Evolutionary conservation across 2,329 filamentous ascomycete genomes (phyloP), one percentile per base, ranked within the genome.

Genomic region (Xylaria polymorpha): DNA sequence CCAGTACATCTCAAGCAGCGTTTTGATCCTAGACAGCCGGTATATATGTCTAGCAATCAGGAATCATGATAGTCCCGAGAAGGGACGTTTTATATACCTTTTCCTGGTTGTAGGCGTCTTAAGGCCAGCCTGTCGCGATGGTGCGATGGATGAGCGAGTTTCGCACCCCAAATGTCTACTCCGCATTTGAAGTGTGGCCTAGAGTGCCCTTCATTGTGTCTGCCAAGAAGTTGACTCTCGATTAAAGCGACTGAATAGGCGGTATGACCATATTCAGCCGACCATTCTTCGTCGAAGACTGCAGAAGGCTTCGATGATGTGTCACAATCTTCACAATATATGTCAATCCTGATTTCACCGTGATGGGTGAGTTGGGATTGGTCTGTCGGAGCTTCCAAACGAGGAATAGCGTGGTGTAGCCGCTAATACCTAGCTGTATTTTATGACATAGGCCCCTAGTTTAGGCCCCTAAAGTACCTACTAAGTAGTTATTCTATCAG

Each of bases 351-450:
- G 20, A 35, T 22, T 51, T 51, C 22, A 53, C 22, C 3, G 25
- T 50, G 15, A 37, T 44, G 10, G 10, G 20, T 35, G 32, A 53
- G 66, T 15, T 25, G 10, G 9, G 9, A 14, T 37, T 29, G 55
- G 5, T 18, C n/a, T 59, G 61, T 61, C 68, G 68, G 68, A 70
- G 68, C 61, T 70, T 39, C 68, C 61, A 4, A 44, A 70, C 57
- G 35, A 14, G 39, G 68, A 58, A 68, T 70, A 3, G 62, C 37
- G 25, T 20, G 14, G 39, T 64, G 4, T n/a, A n/a, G n/a, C n/a
- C n/a, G 10, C 32, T 43, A 15, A 9, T 55, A n/a, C n/a, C n/a
- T n/a, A 18, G 14, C 41, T 44, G 44, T 48, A 14, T 10, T 48
- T 25, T 44, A 12, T n/a, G 14, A 18, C 41, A 44, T 5, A 18